These are phyloP conservation scores for Picea abies DNA, from an alignment of 83 land plant genomes.

Conservation along the genomic window DNA sequence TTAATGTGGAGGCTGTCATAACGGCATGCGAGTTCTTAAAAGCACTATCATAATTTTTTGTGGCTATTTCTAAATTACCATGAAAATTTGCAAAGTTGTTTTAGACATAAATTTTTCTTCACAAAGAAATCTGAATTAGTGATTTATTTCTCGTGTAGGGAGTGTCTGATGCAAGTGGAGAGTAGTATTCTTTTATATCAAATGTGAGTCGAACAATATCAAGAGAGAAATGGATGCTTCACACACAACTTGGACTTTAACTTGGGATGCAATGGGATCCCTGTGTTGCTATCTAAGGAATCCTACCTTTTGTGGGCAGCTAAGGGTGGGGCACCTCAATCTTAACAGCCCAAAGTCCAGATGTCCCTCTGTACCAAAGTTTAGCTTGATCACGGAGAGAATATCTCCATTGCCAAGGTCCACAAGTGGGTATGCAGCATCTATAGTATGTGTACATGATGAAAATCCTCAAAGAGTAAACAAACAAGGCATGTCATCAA, in stretches of 20 bases:
- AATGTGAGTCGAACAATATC: not conserved
- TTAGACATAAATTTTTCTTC: not conserved
- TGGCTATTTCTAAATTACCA: too few relatives aligned
- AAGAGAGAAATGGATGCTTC: not conserved
- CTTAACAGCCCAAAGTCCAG: not conserved
- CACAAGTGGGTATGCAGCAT: not conserved
- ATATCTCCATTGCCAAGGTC: not conserved
- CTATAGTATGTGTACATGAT: not conserved
- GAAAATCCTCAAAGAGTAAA: not conserved
- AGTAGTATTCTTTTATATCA: not conserved
- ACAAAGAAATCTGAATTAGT: not conserved
- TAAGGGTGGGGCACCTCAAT: not conserved
- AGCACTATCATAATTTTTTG: too few relatives aligned
- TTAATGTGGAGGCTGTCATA: too few relatives aligned
- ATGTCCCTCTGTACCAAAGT: not conserved
- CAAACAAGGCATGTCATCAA: not conserved
- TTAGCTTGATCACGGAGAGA: not conserved
- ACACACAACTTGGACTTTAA: not conserved
- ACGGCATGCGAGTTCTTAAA: too few relatives aligned
- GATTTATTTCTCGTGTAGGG: constrained; percentile 8
- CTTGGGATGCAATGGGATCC: not conserved
- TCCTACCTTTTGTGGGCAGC: not conserved
- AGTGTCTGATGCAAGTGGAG: not conserved
- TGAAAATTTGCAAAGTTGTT: too few relatives aligned
- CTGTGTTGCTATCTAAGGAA: constrained; percentile 2